Conservation (phyloP, 305 asterid genomes). For the Solanum hybrid region DNA sequence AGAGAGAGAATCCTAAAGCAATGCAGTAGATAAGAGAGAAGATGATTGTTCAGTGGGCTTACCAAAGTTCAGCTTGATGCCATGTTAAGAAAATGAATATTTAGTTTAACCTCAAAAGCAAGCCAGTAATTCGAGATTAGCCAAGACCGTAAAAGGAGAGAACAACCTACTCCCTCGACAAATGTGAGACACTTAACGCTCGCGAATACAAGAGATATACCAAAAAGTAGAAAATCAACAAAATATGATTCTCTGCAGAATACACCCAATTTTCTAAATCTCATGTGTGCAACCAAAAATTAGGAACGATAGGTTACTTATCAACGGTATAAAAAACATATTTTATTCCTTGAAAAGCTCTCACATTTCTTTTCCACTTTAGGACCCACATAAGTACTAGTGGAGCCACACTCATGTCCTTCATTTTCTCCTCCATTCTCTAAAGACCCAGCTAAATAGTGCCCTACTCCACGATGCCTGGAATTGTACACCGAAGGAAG, state of each 20-base stretch:
- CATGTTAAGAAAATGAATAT: neutral
- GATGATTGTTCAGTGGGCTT: neutral
- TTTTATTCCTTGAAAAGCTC: neutral
- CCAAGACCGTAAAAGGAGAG: neutral
- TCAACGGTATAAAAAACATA: neutral
- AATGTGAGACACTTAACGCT: neutral
- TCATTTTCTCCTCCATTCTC: neutral
- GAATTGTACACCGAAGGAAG: neutral
- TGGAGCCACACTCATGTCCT: neutral
- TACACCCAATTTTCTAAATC: neutral
- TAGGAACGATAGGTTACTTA: neutral
- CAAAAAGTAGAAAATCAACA: neutral
- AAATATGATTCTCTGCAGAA: neutral
- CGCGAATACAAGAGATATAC: neutral
- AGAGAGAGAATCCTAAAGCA: neutral
- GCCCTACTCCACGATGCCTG: neutral
- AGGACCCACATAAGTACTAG: neutral
- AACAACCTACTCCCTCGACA: neutral
- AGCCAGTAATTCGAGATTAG: neutral
- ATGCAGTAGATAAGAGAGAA: neutral
- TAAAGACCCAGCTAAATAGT: neutral
- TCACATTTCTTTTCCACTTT: neutral
- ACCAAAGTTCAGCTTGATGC: neutral
- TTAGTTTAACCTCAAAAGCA: neutral
- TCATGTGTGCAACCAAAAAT: neutral